These are phyloP conservation scores for Kalmusia sp. DNA, from an alignment of 2,329 filamentous ascomycete species.

Conservation along the genomic window DNA sequence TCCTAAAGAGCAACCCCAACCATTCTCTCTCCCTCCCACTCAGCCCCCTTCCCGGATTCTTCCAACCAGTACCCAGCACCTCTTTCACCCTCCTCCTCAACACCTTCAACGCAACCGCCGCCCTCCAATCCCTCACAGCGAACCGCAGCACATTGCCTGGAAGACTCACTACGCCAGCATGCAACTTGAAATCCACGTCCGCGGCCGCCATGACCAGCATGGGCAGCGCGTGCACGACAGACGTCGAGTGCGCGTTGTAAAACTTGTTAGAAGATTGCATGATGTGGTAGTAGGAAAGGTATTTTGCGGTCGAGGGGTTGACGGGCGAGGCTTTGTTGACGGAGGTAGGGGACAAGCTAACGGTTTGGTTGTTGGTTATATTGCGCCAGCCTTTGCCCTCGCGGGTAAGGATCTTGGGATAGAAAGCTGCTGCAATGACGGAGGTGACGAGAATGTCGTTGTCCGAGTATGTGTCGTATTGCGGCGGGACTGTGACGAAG, in stretches of 20 bases:
- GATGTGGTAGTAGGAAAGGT: conserved; percentile 95
- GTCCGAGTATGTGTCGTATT: conserved; percentile 76
- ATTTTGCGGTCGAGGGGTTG: conserved; percentile 64
- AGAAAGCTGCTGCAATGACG: conserved; percentile 92
- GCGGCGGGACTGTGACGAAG: conserved; percentile 83
- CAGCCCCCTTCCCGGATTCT: conserved; percentile 52
- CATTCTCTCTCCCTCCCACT: conserved; percentile 50
- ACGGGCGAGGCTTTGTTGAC: conserved; percentile 73
- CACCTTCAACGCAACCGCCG: conserved; percentile 85
- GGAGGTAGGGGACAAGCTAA: conserved; percentile 85
- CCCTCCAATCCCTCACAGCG: conserved; percentile 85
- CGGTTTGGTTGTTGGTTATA: conserved; percentile 88
- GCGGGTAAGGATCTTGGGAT: conserved; percentile 86
- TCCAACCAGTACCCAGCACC: conserved; percentile 75
- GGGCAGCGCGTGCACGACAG: conserved; percentile 79
- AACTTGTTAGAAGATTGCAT: conserved; percentile 87
- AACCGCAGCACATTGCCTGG: conserved; percentile 89
- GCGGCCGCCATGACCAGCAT: conserved; percentile 76
- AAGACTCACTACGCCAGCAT: conserved; percentile 83
- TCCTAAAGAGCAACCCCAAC: conserved; percentile 46
- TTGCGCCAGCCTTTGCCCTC: conserved; percentile 91
- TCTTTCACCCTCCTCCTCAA: conserved; percentile 77
- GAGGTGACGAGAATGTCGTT: conserved; percentile 82
- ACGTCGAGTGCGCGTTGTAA: conserved; percentile 79
- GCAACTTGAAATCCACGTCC: conserved; percentile 86